Evolutionary conservation across 2,329 filamentous ascomycete species (phyloP).

Genomic region (Lasiodiplodia gonubiensis): DNA sequence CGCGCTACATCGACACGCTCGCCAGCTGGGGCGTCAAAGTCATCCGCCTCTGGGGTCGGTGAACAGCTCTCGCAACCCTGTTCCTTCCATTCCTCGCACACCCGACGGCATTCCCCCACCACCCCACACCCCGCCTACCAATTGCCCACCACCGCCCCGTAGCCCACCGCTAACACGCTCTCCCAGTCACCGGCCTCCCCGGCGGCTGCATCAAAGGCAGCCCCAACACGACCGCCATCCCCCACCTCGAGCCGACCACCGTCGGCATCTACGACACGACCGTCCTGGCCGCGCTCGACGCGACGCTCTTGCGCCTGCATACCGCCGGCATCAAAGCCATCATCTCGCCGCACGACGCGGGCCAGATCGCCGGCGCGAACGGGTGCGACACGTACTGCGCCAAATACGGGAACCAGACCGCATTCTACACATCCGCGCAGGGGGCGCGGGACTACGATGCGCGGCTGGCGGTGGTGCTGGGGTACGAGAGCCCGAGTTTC

Average conservation of each 20-base stretch:
- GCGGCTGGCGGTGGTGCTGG: slow-evolving; percentile 29
- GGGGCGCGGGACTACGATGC: slow-evolving; percentile 29
- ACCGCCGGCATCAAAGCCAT: slow-evolving; percentile 31
- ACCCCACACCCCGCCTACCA: no score
- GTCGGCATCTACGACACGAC: slow-evolving; percentile 28
- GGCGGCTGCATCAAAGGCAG: slow-evolving; percentile 40
- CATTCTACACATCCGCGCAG: slow-evolving; percentile 29
- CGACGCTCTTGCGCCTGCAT: slow-evolving; percentile 29
- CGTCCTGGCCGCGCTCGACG: slow-evolving; percentile 31
- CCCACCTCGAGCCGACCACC: slow-evolving; percentile 27
- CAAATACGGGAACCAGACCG: slow-evolving; percentile 11
- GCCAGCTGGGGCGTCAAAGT: slow-evolving; percentile 39
- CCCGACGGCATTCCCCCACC: no score
- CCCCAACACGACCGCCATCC: slow-evolving; percentile 30
- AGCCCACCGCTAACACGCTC: neutral
- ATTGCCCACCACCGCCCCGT: no score
- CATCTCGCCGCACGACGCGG: slow-evolving; percentile 31
- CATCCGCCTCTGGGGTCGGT: slow-evolving; percentile 41
- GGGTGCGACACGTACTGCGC: slow-evolving; percentile 3
- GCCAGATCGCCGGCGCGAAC: slow-evolving; percentile 22
- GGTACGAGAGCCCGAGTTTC: slow-evolving; percentile 29
- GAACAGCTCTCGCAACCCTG: no score
- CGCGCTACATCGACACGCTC: slow-evolving; percentile 38
- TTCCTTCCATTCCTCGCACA: neutral
- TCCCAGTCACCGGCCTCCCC: slow-evolving; percentile 28